Conservation (phyloP, 2,329 filamentous ascomycete species). For the Fusarium secorum region DNA sequence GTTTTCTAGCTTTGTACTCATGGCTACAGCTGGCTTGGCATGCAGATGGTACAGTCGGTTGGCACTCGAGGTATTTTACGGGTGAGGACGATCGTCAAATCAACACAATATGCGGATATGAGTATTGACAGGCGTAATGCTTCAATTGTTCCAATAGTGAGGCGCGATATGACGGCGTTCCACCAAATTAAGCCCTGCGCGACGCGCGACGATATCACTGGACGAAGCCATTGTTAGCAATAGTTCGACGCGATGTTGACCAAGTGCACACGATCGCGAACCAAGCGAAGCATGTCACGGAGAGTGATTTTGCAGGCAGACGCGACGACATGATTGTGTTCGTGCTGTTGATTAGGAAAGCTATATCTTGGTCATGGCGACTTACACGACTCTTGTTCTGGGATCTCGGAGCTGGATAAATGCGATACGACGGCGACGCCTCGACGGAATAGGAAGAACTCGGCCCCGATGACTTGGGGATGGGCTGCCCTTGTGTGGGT, state of each 20-base stretch:
- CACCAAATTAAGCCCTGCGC: conserved; percentile 25
- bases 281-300: conserved; percentile 23
- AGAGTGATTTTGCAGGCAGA: conserved; percentile 14
- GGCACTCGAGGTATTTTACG: conserved; percentile 12
- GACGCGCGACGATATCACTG: conserved; percentile 41
- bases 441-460: conserved; percentile 60
- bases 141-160: conserved; percentile 19
- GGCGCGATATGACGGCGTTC: conserved; percentile 33
- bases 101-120: background rate
- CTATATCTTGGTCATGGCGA: conserved; percentile 40
- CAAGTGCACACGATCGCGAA: conserved; percentile 24
- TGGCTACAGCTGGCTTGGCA: conserved; percentile 22
- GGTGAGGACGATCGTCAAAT: conserved; percentile 21
- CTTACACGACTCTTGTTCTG: conserved; percentile 48
- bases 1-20: conserved; percentile 48
- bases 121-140: background rate
- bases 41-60: conserved; percentile 3
- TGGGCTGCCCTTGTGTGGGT: conserved; percentile 45
- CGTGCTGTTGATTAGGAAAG: conserved; percentile 27
- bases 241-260: conserved; percentile 34
- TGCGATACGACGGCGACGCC: conserved; percentile 50
- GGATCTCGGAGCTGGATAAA: conserved; percentile 54
- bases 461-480: conserved; percentile 44
- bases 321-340: conserved; percentile 21
- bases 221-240: conserved; percentile 40